These are phyloP conservation scores for Phragmites australis DNA, from an alignment of 176 grass and related monocot genomes.

Conservation along the genomic window DNA sequence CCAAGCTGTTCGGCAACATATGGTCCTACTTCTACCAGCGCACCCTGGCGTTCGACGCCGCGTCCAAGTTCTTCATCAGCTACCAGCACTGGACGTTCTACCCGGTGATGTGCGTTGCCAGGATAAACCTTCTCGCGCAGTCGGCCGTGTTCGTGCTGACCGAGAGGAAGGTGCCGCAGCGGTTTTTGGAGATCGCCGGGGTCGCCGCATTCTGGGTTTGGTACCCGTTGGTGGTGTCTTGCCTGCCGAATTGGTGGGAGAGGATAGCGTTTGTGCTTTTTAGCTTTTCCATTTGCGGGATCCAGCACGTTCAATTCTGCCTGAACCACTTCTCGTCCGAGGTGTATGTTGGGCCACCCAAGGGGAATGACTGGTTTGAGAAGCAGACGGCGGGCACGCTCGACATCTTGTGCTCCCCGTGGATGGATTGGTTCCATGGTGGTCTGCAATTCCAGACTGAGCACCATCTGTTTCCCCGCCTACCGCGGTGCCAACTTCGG, in stretches of 20 bases:
- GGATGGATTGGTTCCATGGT: conserved; percentile 99
- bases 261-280: conserved; percentile 65
- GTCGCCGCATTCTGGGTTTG: conserved; percentile 72
- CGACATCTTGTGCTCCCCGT: conserved; percentile 75
- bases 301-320: conserved; percentile 96
- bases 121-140: conserved; percentile 77
- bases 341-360: conserved; percentile 69
- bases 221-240: conserved; percentile 76
- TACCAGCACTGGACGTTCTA: conserved; percentile 99
- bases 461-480: conserved; percentile 93
- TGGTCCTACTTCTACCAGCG: conserved; percentile 70
- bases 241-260: conserved; percentile 75
- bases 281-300: conserved; percentile 71
- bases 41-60: conserved; percentile 60
- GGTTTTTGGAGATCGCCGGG: conserved; percentile 62
- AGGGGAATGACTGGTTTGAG: conserved; percentile 97
- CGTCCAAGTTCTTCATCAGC: conserved; percentile 71
- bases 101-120: conserved; percentile 83
- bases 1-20: conserved; percentile 65
- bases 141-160: conserved; percentile 50
- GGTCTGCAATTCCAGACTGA: conserved; percentile 92
- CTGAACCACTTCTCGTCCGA: conserved; percentile 88
- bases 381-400: conserved; percentile 82
- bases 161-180: conserved; percentile 47
- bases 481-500: conserved; percentile 72